Percentiles rank a stretch among this genome's conserved stretches.
These are phyloP conservation scores for Talaromyces marneffei DNA, from an alignment of 2,329 filamentous ascomycete species.

Conservation along the genomic window DNA sequence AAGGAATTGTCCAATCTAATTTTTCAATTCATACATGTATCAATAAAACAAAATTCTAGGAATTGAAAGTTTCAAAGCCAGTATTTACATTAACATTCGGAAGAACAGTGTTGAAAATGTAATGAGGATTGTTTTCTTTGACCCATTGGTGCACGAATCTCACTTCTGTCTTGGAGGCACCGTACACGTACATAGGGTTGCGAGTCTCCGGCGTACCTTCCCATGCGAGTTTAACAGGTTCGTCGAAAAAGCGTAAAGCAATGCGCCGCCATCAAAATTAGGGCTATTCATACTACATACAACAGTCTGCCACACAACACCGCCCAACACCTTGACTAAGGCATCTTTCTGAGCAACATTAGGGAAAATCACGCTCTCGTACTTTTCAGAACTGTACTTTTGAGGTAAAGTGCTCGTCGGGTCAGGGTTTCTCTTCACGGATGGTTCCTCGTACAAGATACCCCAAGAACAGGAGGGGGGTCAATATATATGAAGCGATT, in stretches of 20 bases:
- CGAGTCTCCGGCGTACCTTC: constrained; percentile 25
- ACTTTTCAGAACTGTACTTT: constrained; percentile 22
- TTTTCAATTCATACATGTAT: background rate
- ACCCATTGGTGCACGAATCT: constrained; percentile 44
- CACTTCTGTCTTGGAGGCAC: constrained; percentile 42
- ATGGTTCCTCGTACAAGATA: constrained; percentile 43
- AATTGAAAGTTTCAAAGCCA: background rate
- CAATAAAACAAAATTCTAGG: background rate
- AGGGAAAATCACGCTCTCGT: constrained; percentile 33
- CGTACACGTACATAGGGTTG: constrained; percentile 28
- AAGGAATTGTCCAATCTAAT: background rate
- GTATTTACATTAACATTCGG: constrained; percentile 29
- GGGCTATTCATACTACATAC: constrained; percentile 6
- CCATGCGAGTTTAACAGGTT: background rate
- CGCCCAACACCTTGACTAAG: constrained; percentile 1
- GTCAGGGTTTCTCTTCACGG: constrained; percentile 29
- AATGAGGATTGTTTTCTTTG: constrained; percentile 37
- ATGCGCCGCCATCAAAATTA: too few relatives aligned
- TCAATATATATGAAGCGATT: too few relatives aligned
- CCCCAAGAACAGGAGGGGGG: constrained; percentile 35
- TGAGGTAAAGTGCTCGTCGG: constrained; percentile 23
- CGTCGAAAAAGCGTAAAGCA: background rate
- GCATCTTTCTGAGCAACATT: constrained; percentile 30
- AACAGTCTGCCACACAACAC: background rate
- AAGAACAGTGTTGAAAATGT: constrained; percentile 36